Conservation (phyloP, 106 monocot genomes). For the Dendrobium huoshanense region DNA sequence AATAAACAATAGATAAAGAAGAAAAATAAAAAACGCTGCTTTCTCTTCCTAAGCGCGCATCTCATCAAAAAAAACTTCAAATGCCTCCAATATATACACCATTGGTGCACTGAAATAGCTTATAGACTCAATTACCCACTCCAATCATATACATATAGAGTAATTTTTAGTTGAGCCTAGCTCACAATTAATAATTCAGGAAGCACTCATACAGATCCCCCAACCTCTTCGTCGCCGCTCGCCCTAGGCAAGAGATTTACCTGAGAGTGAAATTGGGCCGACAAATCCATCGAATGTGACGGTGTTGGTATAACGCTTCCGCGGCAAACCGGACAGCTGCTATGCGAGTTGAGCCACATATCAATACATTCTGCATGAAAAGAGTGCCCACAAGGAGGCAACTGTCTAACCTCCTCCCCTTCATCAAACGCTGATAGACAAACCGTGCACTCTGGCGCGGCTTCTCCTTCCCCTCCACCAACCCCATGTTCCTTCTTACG, state of each 20-base stretch:
- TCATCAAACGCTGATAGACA: constrained; percentile 9
- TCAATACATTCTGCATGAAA: constrained; percentile 16
- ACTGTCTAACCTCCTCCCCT: constrained; percentile 12
- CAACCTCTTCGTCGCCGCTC: not conserved
- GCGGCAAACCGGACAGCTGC: constrained; percentile 11
- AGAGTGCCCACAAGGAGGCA: constrained; percentile 9
- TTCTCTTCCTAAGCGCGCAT: too few relatives aligned
- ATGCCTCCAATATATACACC: too few relatives aligned
- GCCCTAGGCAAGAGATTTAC: not conserved
- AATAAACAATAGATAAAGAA: too few relatives aligned
- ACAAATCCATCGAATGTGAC: not conserved
- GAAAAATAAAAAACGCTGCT: too few relatives aligned
- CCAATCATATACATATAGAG: too few relatives aligned
- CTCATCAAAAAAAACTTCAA: too few relatives aligned
- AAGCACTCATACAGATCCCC: too few relatives aligned
- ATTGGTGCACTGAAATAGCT: too few relatives aligned
- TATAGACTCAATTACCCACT: too few relatives aligned
- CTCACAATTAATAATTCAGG: too few relatives aligned
- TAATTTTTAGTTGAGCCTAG: too few relatives aligned
- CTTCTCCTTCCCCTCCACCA: not conserved
- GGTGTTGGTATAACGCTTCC: not conserved
- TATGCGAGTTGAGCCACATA: constrained; percentile 13
- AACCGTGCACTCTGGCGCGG: constrained; percentile 7
- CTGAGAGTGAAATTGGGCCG: not conserved
- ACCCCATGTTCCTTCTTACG: not conserved